Evolutionary conservation across 345 rosid species (phyloP), one percentile per base, ranked within the genome.

Genomic region (Gossypium longicalyx): DNA sequence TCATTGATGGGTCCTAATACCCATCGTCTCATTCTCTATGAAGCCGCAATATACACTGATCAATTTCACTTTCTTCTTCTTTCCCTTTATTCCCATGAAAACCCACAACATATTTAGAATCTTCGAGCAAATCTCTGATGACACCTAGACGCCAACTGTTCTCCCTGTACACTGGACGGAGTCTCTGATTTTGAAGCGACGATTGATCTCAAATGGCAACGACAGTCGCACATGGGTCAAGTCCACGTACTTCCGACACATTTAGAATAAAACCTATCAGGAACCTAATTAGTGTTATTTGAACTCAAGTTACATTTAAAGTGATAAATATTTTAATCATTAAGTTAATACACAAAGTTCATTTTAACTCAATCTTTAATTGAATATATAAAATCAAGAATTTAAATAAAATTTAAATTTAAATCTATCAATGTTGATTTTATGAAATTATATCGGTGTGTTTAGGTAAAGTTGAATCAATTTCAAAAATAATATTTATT

Each of bases 11-110:
- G 34, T 62, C 59, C 86, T 90, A 81, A 0, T 27, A 61, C 19
- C 83, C 86, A 34, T 71, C 80, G 41, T 49, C 79, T 90, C 90
- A 89, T 9, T 89, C 87, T 27, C 84, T 78, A 57, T 83, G 89
- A 27, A 83, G 77, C 83, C 89, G 77, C 78, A 89, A 44, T 61
- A 78, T 71, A 11, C 43, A 53, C 60, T 78, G 86, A 22, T 64
- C 77, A 71, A 79, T 70, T 63, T 84, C 87, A 70, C 52, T 4
- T 4, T 0, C 76, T 7, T 63, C 72, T 7, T 79, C 45, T 9
- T 53, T 11, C 11, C 7, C 10, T 51, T 15, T 61, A 16, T 44
- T 47, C 4, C 76, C 76, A 20, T 62, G 72, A 74, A 84, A 73
- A 66, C 22, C 47, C 41, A 87, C 89, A 72, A 80, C 27, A 70